phyloP scores from a whole-genome alignment of 2,329 filamentous ascomycete genomes.

The Fusarium nelsonii region DNA sequence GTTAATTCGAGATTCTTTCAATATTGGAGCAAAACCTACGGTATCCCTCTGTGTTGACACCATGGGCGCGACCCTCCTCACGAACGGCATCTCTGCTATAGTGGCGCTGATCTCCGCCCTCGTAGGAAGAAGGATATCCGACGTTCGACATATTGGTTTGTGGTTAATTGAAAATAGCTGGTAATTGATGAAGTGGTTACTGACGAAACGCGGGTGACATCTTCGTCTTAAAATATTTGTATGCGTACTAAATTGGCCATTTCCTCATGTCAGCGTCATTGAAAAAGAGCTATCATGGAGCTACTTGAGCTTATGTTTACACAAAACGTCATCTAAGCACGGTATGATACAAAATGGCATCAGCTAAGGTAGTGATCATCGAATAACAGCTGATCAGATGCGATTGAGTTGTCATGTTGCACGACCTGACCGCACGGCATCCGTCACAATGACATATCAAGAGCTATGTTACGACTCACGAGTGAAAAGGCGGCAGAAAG shows the following conservation, averaged over 20 bases:
- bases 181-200: neutral
- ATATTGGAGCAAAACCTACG: neutral
- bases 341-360: neutral
- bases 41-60: constrained; percentile 27
- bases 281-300: neutral
- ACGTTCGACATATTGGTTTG: constrained; percentile 27
- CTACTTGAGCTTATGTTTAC: constrained; percentile 2
- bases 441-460: neutral
- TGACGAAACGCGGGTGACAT: no score
- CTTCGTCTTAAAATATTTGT: neutral
- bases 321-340: constrained; percentile 15
- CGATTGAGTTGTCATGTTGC: neutral
- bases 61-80: constrained; percentile 15
- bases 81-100: constrained; percentile 20
- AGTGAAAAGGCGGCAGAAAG: no score
- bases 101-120: constrained; percentile 28
- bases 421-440: neutral
- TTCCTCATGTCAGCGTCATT: constrained; percentile 33
- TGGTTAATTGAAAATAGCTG: neutral
- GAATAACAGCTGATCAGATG: neutral
- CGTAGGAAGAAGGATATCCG: constrained; percentile 26
- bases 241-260: neutral
- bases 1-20: accelerated
- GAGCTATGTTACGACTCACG: no score
- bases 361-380: neutral